A percentile compares a stretch with the other conserved stretches of the same genome.
These are phyloP conservation scores for Sisymbrium altissimum DNA, from an alignment of 345 rosid genomes.

Conservation along the genomic window DNA sequence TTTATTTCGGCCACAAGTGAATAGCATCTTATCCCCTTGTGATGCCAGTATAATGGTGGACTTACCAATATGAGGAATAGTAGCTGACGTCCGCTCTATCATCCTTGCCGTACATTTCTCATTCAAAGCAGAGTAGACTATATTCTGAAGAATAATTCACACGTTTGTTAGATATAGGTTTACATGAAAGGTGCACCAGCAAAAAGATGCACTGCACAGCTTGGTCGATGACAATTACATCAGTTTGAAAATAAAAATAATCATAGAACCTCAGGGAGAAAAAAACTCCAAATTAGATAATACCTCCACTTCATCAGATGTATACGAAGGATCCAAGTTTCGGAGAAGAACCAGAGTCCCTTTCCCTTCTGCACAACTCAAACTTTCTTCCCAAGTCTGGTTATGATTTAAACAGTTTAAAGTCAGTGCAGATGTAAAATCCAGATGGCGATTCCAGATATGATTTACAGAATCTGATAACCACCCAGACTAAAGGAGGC, in stretches of 20 bases:
- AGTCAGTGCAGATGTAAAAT: constrained; percentile 20
- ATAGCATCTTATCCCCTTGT: not conserved
- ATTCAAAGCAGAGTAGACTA: constrained; percentile 51
- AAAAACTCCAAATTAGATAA: not conserved
- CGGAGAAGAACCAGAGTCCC: constrained; percentile 61
- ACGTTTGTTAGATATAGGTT: not conserved
- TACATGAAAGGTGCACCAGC: not conserved
- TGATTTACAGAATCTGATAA: not conserved
- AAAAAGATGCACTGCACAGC: not conserved
- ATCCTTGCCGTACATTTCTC: constrained; percentile 59
- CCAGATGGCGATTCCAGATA: not conserved
- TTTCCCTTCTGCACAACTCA: constrained; percentile 40
- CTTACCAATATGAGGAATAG: constrained; percentile 59
- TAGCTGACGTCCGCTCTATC: constrained; percentile 42
- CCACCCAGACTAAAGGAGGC: not conserved
- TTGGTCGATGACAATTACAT: not conserved
- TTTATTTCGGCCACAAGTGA: not conserved
- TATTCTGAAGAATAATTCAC: constrained; percentile 39
- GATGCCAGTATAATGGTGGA: not conserved
- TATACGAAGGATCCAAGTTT: constrained; percentile 64
- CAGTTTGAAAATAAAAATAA: not conserved
- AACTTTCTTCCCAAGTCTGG: constrained; percentile 65
- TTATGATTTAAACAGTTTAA: constrained; percentile 18
- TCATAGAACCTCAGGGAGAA: not conserved
- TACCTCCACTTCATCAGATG: constrained; percentile 70